Percentiles rank a stretch among this genome's conserved stretches.
phyloP scores from a whole-genome alignment of 352 stramenopile species.

The Phytophthora hybrid region DNA sequence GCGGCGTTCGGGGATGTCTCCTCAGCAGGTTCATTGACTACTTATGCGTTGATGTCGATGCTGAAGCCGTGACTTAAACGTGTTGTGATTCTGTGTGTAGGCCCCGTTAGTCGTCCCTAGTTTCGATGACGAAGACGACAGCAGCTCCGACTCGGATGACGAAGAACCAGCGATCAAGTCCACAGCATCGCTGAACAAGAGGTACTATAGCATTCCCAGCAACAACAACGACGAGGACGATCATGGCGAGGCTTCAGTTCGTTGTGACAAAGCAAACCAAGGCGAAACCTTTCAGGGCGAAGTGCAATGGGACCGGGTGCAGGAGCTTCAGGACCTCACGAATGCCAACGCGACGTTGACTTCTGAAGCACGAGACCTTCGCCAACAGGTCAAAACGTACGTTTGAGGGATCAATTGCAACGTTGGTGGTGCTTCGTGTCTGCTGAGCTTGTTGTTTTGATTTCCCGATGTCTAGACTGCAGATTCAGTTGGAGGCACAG shows the following conservation, averaged over 20 bases:
- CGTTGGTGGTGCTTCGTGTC: neutral
- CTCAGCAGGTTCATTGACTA: constrained; percentile 23
- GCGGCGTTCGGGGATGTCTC: constrained; percentile 24
- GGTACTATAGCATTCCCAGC: neutral
- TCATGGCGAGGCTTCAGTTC: constrained; percentile 28
- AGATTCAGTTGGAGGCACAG: constrained; percentile 78
- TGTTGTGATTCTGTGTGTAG: constrained; percentile 22
- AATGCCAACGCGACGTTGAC: constrained; percentile 60
- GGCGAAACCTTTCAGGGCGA: constrained; percentile 29
- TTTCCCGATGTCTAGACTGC: constrained; percentile 41
- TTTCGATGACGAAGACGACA: constrained; percentile 77
- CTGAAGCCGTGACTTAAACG: neutral
- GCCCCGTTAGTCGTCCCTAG: constrained; percentile 60
- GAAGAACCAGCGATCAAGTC: constrained; percentile 27
- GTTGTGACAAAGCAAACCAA: neutral
- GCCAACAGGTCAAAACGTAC: constrained; percentile 70
- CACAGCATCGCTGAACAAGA: constrained; percentile 4
- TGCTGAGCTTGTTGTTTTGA: neutral
- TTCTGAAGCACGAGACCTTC: constrained; percentile 54
- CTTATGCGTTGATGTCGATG: neutral
- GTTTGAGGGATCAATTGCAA: neutral
- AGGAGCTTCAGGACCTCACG: constrained; percentile 74
- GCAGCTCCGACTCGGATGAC: constrained; percentile 51
- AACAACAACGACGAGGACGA: constrained; percentile 41
- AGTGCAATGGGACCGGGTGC: constrained; percentile 59